Base-by-base conservation (phyloP, 1,139 yeast genomes). In the Torulaspora globosa region DNA sequence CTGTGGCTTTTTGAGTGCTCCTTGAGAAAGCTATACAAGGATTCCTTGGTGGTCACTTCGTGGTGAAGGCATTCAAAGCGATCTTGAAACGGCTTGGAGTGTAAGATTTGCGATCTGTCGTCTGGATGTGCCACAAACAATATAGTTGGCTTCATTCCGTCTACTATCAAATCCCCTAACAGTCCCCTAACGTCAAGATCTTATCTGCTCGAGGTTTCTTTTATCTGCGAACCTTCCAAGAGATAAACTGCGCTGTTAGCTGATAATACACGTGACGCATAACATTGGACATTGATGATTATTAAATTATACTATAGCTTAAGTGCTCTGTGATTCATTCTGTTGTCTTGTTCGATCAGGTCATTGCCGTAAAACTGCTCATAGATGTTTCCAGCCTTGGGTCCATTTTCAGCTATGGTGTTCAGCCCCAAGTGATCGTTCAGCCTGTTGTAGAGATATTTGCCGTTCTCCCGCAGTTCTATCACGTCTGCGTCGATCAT, bases 401-500 rank as follows among this genome's bases (percentile, higher is more conserved):
- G 39, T 15, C 48, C 43, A n/a, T 43, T 42, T 11, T 53, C 47
- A 19, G 49, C 51, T 21, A 54, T 48, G 24, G 54, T 52, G 41
- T 58, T 56, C 6, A 41, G 41, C 4, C 54, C 62, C 14, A 49
- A 24, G 33, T 53, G 56, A 3, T 56, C 56, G 34, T 56, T 58
- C 30, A 53, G 34, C 42, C 48, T 52, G 45, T 58, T 58, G 46
- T 47, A 50, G 29, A 60, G 46, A 23, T 59, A 45, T 36, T 53
- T 55, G 2, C 66, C 67, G 34, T 55, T 53, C 14, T 59, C 57
- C n/a, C 59, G 59, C n/a, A 58, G 12, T 51, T 58, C 60, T 16
- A 63, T 49, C 31, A 56, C 54, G 14, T 87, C 90, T 43, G 88
- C 82, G 59, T 74, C 75, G 47, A 76, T 66, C 53, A 87, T 72